These are phyloP conservation scores for Pelargonium citronellum DNA, from an alignment of 441 rosid genomes.

Conservation along the genomic window DNA sequence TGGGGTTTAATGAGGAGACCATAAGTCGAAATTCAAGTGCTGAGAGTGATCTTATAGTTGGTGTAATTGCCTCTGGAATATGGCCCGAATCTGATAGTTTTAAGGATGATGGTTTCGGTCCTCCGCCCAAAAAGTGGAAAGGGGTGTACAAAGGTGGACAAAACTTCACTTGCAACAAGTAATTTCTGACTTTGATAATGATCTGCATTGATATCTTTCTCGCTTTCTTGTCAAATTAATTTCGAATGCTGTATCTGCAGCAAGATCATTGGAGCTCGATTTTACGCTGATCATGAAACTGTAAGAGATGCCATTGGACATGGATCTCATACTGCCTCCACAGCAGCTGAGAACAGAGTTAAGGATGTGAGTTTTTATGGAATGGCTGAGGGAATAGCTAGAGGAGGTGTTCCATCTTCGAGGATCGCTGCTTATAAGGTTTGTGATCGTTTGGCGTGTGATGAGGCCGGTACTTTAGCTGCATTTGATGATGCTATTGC, in stretches of 20 bases:
- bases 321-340: constrained; percentile 42
- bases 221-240: no score
- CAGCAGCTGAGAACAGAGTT: constrained; percentile 27
- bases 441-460: constrained; percentile 21
- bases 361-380: constrained; percentile 25
- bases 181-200: not conserved
- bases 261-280: constrained; percentile 20
- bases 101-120: constrained; percentile 40
- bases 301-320: constrained; percentile 28
- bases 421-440: constrained; percentile 35
- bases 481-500: constrained; percentile 50
- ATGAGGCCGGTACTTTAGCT: constrained; percentile 19
- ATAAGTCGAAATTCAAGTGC: not conserved
- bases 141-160: constrained; percentile 39
- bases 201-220: no score
- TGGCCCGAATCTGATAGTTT: constrained; percentile 43
- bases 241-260: constrained; percentile 11
- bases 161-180: constrained; percentile 59
- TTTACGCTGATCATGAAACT: constrained; percentile 20
- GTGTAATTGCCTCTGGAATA: constrained; percentile 39
- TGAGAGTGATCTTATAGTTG: constrained; percentile 36
- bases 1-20: constrained; percentile 31
- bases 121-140: constrained; percentile 53
- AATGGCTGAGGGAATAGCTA: constrained; percentile 26
- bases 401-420: constrained; percentile 34